Base-by-base conservation (phyloP, 139 green algal species). In the Picochlorum sp. region DNA sequence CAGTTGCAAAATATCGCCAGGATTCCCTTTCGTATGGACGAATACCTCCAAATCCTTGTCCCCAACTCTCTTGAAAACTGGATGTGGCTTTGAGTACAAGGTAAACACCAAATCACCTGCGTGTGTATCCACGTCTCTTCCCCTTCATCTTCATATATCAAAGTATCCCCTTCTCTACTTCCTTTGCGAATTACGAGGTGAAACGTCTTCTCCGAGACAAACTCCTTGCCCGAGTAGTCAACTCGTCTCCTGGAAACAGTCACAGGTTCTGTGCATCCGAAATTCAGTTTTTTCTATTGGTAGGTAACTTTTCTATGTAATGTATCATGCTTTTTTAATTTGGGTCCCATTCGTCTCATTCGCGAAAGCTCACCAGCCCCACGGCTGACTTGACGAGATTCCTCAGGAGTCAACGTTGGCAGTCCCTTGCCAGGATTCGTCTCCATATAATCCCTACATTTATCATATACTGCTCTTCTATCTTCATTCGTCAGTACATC, bases 381-480 rank as follows among this genome's bases (percentile, higher is more conserved):
- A 28, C 57, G 69, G 51, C 23, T 16, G 65, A 77, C 72, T n/a
- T 66, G n/a, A 3, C 56, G 45, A 16, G 49, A 18, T 63, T 77
- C 70, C 18, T 77, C 70, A 2, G 58, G 65, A 24, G 21, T 56
- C 34, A 77, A 55, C 18, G 55, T 41, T 11, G 70, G 70, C 47
- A 77, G 57, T 14, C 70, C 70, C 49, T 49, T 58, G 7, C 70
- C 70, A 1, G 70, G 70, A 63, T 77, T 68, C 38, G 58, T 23
- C n/a, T 69, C 70, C 70, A 56, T 54, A 57, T 66, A 66, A 44
- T 66, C 60, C 37, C 60, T 23, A 57, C 23, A 52, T 60, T 77
- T 77, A 65, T 77, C 70, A 24, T 77, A 77, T 55, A 77, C 23
- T 13, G 34, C 50, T 8, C 84, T 65, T 71, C 82, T 83, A 10